Percentiles rank a stretch among this genome's conserved stretches.
These are phyloP conservation scores for Francoa sonchifolia DNA, from an alignment of 441 rosid genomes.

Conservation along the genomic window DNA sequence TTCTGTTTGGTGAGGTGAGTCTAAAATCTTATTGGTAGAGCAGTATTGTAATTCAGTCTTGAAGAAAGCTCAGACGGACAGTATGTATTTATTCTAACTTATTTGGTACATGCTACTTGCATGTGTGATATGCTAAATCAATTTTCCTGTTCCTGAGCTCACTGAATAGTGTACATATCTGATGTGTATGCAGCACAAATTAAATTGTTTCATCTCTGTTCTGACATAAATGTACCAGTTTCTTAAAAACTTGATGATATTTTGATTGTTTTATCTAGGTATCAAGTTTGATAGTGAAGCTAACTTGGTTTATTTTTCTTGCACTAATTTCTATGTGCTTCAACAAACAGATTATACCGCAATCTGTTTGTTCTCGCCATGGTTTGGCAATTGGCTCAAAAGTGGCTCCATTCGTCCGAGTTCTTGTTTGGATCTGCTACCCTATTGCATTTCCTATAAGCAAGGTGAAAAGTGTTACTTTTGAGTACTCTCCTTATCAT, in stretches of 20 bases:
- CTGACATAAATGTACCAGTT: conserved; percentile 1
- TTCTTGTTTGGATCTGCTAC: conserved; percentile 15
- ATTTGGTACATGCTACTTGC: too few species aligned
- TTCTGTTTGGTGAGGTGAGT: conserved; percentile 68
- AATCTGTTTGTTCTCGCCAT: conserved; percentile 17
- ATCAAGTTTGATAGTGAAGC: background rate
- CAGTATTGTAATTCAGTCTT: too few species aligned
- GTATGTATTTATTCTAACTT: too few species aligned
- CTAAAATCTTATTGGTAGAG: too few species aligned
- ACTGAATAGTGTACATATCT: background rate
- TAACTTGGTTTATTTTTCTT: background rate
- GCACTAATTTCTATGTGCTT: background rate
- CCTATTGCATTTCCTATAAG: conserved; percentile 21
- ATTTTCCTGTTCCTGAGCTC: too few species aligned
- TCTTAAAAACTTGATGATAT: too few species aligned
- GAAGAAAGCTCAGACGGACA: too few species aligned
- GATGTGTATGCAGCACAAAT: background rate
- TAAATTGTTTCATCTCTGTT: background rate
- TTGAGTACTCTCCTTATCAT: background rate
- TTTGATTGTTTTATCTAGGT: too few species aligned
- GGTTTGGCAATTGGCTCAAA: conserved; percentile 18
- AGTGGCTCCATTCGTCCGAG: conserved; percentile 17
- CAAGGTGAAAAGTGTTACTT: conserved; percentile 9
- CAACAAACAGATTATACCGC: conserved; percentile 15
- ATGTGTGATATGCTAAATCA: too few species aligned